phyloP scores from a whole-genome alignment of 768 basidiomycete genomes.

The Termitomyces titanicus region DNA sequence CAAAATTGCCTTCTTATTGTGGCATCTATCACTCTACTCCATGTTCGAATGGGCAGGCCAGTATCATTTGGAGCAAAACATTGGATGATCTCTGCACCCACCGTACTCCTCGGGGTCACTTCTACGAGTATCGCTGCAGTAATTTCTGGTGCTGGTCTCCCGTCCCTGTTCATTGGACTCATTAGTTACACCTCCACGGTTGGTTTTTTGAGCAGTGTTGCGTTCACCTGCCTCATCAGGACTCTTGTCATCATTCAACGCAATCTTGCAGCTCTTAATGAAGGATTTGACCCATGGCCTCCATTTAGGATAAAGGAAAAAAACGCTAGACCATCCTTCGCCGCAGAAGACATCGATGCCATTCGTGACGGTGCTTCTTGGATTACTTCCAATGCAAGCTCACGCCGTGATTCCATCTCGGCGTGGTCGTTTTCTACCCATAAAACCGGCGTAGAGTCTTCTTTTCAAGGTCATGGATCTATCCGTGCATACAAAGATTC shows the following conservation, averaged over 20 bases:
- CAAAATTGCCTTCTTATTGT: conserved; percentile 68
- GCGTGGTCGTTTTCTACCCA: conserved; percentile 74
- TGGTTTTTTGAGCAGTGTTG: conserved; percentile 46
- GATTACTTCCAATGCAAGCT: conserved; percentile 67
- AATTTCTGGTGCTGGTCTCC: conserved; percentile 48
- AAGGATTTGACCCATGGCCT: conserved; percentile 57
- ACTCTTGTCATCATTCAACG: conserved; percentile 65
- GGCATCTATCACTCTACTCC: conserved; percentile 56
- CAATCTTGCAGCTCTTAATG: conserved; percentile 54
- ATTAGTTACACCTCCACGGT: conserved; percentile 52
- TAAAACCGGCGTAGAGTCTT: conserved; percentile 38
- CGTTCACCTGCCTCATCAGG: conserved; percentile 56
- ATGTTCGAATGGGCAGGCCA: conserved; percentile 67
- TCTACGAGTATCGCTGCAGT: conserved; percentile 60
- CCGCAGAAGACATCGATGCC: conserved; percentile 68
- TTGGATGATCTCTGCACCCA: conserved; percentile 73
- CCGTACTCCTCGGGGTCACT: conserved; percentile 45
- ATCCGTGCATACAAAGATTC: conserved; percentile 32
- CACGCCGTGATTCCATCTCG: conserved; percentile 55
- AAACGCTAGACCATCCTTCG: conserved; percentile 59
- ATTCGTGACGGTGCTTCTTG: conserved; percentile 77
- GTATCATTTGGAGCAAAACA: conserved; percentile 68
- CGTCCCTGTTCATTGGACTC: conserved; percentile 58
- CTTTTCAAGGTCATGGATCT: conserved; percentile 30
- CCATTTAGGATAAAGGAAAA: conserved; percentile 48